Percentiles rank a stretch among this genome's conserved stretches.
Conservation (phyloP, 495 filamentous ascomycete genomes). For the Oidiodendron maius region DNA sequence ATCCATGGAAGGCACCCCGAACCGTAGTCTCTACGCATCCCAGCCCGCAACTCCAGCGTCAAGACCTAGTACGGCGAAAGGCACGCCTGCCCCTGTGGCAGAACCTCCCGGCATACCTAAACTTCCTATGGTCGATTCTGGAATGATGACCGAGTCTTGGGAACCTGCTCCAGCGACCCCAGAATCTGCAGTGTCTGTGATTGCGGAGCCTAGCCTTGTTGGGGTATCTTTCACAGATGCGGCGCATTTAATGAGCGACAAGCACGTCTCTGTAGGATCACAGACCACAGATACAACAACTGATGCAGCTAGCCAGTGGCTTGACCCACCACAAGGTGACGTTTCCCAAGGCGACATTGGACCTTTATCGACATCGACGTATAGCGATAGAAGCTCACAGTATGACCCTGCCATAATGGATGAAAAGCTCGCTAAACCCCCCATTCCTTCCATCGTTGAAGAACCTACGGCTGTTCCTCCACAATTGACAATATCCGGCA, state of each 20-base stretch:
- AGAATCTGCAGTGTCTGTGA: slow-evolving; percentile 11
- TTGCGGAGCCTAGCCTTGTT: slow-evolving; percentile 7
- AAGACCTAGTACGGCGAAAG: slow-evolving; percentile 29
- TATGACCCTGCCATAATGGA: slow-evolving; percentile 31
- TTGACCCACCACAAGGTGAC: slow-evolving; percentile 16
- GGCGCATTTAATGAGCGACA: slow-evolving; percentile 4
- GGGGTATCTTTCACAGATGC: slow-evolving; percentile 11
- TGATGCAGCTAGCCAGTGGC: slow-evolving; percentile 22
- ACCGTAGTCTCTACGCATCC: slow-evolving; percentile 38
- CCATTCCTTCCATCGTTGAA: slow-evolving; percentile 31
- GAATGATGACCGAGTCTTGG: slow-evolving; percentile 83
- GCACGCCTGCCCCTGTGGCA: slow-evolving; percentile 49
- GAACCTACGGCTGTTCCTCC: slow-evolving; percentile 1
- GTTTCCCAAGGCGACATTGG: not conserved
- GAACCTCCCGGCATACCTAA: slow-evolving; percentile 35
- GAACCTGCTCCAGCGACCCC: slow-evolving; percentile 15
- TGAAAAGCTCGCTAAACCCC: slow-evolving; percentile 39
- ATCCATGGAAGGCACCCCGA: slow-evolving; percentile 20
- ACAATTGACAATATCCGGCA: slow-evolving; percentile 17
- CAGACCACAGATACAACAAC: slow-evolving; percentile 7
- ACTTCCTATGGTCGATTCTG: slow-evolving; percentile 67
- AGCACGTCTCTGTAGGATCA: slow-evolving; percentile 9
- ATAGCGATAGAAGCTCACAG: slow-evolving; percentile 24
- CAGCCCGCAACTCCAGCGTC: slow-evolving; percentile 30
- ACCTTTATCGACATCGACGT: slow-evolving; percentile 18